Evolutionary conservation across 768 basidiomycete genomes (phyloP).

Genomic region (Cytidiella melzeri): DNA sequence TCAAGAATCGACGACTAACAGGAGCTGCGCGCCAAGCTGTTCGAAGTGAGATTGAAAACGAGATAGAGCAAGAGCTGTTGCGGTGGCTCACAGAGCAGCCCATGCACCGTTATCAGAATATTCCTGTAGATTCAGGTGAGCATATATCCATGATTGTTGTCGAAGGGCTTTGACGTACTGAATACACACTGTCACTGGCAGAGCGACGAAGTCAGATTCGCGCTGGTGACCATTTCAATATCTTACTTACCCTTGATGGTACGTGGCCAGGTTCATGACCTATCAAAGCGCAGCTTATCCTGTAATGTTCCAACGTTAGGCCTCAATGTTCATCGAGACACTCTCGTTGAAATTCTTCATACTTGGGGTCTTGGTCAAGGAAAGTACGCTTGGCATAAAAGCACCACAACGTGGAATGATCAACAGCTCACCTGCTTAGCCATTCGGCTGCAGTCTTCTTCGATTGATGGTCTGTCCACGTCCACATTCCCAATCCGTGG

Average conservation of each 20-base stretch:
- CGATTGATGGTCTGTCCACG: slow-evolving; percentile 1
- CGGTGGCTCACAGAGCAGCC: too few species aligned
- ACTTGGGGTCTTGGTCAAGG: neutral
- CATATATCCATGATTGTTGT: neutral
- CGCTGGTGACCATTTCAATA: neutral
- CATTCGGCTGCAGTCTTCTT: neutral
- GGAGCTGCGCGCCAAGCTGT: too few species aligned
- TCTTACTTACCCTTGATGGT: too few species aligned
- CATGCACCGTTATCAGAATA: too few species aligned
- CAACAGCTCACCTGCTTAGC: neutral
- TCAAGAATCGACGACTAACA: too few species aligned
- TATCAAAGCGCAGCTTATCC: neutral
- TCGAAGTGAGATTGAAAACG: too few species aligned
- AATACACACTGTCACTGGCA: neutral
- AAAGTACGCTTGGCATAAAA: too few species aligned
- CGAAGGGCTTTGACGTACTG: neutral
- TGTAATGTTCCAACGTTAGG: neutral
- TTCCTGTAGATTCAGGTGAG: too few species aligned
- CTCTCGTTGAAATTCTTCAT: slow-evolving; percentile 1
- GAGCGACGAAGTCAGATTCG: neutral
- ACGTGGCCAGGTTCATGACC: neutral
- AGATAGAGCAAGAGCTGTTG: slow-evolving; percentile 12
- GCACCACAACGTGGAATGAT: too few species aligned
- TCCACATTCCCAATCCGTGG: neutral
- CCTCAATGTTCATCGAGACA: neutral